These are phyloP conservation scores for Chalaropsis thielavioides DNA, from an alignment of 2,329 filamentous ascomycete genomes.

Conservation along the genomic window DNA sequence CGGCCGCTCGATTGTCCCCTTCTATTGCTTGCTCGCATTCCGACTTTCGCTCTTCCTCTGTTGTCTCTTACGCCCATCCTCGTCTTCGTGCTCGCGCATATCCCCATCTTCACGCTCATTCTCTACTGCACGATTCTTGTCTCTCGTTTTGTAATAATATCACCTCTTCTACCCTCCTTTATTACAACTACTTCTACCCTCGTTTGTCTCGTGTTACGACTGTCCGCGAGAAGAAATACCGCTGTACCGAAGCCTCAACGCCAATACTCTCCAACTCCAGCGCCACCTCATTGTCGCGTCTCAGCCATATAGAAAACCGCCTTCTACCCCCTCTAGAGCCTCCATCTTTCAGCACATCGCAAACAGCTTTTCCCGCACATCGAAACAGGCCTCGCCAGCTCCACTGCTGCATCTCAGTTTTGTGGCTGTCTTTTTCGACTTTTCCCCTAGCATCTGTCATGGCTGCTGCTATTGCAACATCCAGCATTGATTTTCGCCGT, in stretches of 20 bases:
- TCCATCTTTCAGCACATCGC: background rate
- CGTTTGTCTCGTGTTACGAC: conserved; percentile 13
- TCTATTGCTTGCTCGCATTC: background rate
- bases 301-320: background rate
- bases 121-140: background rate
- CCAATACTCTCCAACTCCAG: background rate
- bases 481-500: conserved; percentile 13
- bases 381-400: background rate
- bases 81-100: background rate
- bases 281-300: background rate
- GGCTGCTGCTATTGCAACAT: conserved; percentile 11
- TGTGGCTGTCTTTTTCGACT: background rate
- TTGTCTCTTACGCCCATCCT: background rate
- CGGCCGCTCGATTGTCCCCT: background rate
- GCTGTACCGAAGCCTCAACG: background rate
- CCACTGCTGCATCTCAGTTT: background rate
- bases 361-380: background rate
- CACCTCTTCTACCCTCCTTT: conserved; percentile 8
- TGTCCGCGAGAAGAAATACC: background rate
- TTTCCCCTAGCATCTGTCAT: conserved; percentile 13
- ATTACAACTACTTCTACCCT: background rate
- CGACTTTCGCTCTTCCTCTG: background rate
- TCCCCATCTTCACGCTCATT: conserved; percentile 7
- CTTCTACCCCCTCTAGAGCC: background rate
- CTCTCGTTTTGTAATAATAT: conserved; percentile 10